Percentiles rank a stretch among this genome's conserved stretches.
phyloP scores from a whole-genome alignment of 2,329 filamentous ascomycete genomes.

The Fonsecaea multimorphosa region DNA sequence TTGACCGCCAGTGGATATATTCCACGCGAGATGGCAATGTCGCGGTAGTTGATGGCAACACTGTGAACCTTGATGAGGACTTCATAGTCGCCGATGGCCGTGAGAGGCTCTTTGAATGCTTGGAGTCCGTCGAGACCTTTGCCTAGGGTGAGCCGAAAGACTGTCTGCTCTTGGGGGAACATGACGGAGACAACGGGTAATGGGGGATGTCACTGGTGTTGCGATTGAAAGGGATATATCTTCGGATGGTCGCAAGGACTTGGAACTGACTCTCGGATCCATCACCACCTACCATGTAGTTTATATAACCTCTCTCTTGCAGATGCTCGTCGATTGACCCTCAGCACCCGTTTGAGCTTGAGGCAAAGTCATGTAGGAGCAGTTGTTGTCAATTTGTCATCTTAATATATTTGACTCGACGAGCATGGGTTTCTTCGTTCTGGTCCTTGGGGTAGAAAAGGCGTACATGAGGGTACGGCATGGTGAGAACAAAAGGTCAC shows the following conservation, averaged over 20 bases:
- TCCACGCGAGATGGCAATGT: slow-evolving; percentile 54
- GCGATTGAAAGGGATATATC: background rate
- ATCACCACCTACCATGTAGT: too few relatives aligned
- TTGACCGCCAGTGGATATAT: slow-evolving; percentile 51
- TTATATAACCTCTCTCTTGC: background rate
- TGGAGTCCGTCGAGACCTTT: slow-evolving; percentile 47
- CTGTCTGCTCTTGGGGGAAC: slow-evolving; percentile 19
- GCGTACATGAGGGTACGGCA: too few relatives aligned
- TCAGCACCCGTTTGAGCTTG: background rate
- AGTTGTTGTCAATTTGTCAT: background rate
- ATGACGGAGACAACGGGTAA: background rate
- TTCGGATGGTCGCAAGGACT: background rate
- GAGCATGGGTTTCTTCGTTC: background rate
- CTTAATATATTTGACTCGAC: too few relatives aligned
- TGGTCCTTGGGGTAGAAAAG: slow-evolving; percentile 3
- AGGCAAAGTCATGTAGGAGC: background rate
- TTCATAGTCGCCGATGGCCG: slow-evolving; percentile 58
- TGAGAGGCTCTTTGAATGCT: slow-evolving; percentile 50
- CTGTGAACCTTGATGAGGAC: slow-evolving; percentile 66
- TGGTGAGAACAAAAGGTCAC: too few relatives aligned
- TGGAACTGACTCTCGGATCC: background rate
- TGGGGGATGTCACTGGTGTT: background rate
- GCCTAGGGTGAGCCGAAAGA: slow-evolving; percentile 52
- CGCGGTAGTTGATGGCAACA: slow-evolving; percentile 58
- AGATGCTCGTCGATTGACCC: background rate